Evolutionary conservation across 2,329 filamentous ascomycete species (phyloP).

Genomic region (Nigrograna mackinnonii): DNA sequence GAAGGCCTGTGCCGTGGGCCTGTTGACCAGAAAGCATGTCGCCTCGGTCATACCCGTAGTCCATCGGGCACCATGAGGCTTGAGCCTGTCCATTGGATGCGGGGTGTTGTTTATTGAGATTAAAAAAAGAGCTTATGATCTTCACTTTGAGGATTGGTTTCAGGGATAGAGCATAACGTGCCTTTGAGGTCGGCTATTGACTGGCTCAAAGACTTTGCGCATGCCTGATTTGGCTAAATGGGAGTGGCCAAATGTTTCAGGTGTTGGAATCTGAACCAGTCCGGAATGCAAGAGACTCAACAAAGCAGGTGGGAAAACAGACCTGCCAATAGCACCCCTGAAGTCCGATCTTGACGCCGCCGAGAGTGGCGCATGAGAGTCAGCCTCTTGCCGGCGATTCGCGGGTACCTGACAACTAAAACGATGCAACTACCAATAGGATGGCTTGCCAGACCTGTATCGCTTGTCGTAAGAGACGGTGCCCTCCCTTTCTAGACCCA

Average conservation of each 20-base stretch:
- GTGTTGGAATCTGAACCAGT: conserved; percentile 7
- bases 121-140: conserved; percentile 5
- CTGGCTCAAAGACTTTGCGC: conserved; percentile 8
- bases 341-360: conserved; percentile 5
- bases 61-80: background rate
- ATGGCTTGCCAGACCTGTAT: too few relatives aligned
- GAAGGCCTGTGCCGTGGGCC: background rate
- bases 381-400: too few relatives aligned
- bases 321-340: conserved; percentile 9
- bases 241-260: conserved; percentile 14
- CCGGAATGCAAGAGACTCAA: conserved; percentile 9
- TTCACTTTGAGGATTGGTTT: conserved; percentile 4
- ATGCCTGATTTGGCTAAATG: conserved; percentile 13
- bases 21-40: background rate
- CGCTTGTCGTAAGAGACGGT: too few relatives aligned
- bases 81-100: background rate
- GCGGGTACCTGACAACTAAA: too few relatives aligned
- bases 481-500: too few relatives aligned
- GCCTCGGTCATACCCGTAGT: conserved; percentile 7
- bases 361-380: conserved; percentile 21
- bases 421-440: too few relatives aligned
- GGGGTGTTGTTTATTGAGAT: conserved; percentile 1
- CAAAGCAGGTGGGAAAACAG: conserved; percentile 4
- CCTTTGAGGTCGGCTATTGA: conserved; percentile 2
- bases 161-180: conserved; percentile 3